These are phyloP conservation scores for Aeminium ludgeri DNA, from an alignment of 495 filamentous ascomycete genomes.

Conservation along the genomic window DNA sequence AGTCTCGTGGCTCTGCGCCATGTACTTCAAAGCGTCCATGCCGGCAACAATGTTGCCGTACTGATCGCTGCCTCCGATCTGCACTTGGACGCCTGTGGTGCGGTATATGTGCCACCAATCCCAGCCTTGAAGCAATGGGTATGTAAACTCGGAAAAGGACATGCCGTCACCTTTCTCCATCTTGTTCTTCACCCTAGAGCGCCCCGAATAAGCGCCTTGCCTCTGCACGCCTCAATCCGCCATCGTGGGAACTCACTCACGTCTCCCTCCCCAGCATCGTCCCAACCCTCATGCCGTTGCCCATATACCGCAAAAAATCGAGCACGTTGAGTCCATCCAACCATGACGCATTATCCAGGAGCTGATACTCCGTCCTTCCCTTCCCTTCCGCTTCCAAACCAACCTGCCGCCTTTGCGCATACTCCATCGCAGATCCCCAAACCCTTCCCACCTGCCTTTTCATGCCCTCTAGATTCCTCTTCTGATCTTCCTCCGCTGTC, in stretches of 20 bases:
- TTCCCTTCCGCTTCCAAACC: not conserved
- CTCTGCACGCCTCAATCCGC: not conserved
- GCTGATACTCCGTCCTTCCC: not conserved
- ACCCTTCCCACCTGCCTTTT: constrained; percentile 65
- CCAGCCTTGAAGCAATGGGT: constrained; percentile 89
- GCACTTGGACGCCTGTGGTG: constrained; percentile 46
- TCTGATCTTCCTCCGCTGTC: constrained; percentile 36
- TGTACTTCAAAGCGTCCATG: constrained; percentile 62
- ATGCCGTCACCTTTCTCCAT: constrained; percentile 72
- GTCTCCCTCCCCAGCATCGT: constrained; percentile 81
- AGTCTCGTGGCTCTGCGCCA: constrained; percentile 29
- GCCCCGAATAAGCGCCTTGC: constrained; percentile 14
- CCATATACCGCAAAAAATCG: constrained; percentile 56
- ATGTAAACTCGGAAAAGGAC: constrained; percentile 84
- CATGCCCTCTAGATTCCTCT: constrained; percentile 57
- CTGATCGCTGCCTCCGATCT: constrained; percentile 91
- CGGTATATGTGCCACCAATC: constrained; percentile 80
- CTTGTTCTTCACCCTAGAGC: constrained; percentile 56
- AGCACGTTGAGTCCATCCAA: constrained; percentile 46
- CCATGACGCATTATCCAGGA: constrained; percentile 39
- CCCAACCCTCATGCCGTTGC: constrained; percentile 54
- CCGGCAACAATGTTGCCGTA: constrained; percentile 92
- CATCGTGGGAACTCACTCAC: constrained; percentile 36
- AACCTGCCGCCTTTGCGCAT: constrained; percentile 46
- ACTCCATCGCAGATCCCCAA: constrained; percentile 50